Evolutionary conservation across 2,329 filamentous ascomycete species (phyloP).

Genomic region (Graphilbum ipis-grandicollis): DNA sequence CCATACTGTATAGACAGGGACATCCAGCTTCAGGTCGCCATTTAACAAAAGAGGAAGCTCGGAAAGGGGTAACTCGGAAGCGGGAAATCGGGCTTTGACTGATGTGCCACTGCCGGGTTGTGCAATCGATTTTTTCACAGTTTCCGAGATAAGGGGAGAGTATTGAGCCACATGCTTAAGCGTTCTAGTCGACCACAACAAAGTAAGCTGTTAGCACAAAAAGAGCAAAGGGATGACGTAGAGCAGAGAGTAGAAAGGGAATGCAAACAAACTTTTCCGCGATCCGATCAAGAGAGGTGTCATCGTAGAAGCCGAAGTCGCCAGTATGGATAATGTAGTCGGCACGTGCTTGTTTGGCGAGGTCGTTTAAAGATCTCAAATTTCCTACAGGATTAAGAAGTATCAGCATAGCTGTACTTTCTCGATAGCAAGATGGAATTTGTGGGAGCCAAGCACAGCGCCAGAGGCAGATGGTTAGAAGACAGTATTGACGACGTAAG

Average conservation of each 20-base stretch:
- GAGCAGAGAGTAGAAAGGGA: neutral
- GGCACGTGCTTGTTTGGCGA: slow-evolving; percentile 84
- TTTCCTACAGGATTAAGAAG: slow-evolving; percentile 47
- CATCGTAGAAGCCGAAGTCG: slow-evolving; percentile 98
- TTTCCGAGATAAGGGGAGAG: slow-evolving; percentile 78
- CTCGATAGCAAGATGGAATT: too few species aligned
- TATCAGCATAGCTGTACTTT: too few species aligned
- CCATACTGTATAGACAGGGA: slow-evolving; percentile 98
- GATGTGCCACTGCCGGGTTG: slow-evolving; percentile 47
- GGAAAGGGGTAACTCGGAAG: slow-evolving; percentile 75
- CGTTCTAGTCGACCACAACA: slow-evolving; percentile 39
- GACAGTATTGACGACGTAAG: too few species aligned
- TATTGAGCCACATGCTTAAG: slow-evolving; percentile 98
- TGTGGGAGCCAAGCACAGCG: too few species aligned
- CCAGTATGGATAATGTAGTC: slow-evolving; percentile 98
- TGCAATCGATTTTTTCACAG: slow-evolving; percentile 49
- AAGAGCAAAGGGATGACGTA: too few species aligned
- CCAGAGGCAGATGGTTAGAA: too few species aligned
- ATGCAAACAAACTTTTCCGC: slow-evolving; percentile 68
- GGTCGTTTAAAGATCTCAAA: slow-evolving; percentile 84
- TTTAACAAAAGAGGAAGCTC: slow-evolving; percentile 80
- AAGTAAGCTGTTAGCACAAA: neutral
- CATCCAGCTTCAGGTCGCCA: slow-evolving; percentile 78
- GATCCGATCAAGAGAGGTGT: slow-evolving; percentile 87
- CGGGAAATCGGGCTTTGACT: slow-evolving; percentile 70